A percentile compares a stretch with the other conserved stretches of the same genome.
These are phyloP conservation scores for Verticillium nonalfalfae DNA, from an alignment of 2,329 filamentous ascomycete species.

Conservation along the genomic window DNA sequence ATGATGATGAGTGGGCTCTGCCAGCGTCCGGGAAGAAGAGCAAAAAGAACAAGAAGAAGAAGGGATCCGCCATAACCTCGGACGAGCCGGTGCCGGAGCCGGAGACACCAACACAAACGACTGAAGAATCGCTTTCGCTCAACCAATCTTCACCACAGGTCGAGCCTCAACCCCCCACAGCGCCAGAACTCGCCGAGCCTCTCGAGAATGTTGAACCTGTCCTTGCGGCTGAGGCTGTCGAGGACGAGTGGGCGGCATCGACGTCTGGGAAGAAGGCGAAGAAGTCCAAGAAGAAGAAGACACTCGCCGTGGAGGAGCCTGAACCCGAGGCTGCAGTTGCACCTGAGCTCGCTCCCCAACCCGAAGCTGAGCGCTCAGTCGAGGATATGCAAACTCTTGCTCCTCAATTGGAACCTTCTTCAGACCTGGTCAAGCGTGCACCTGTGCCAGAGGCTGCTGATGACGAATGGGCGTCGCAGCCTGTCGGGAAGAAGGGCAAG, in stretches of 20 bases:
- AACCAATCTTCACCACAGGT: slow-evolving; percentile 1
- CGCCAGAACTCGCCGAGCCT: not conserved
- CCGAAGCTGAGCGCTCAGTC: not conserved
- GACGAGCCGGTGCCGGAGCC: not conserved
- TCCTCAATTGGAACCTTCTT: not conserved
- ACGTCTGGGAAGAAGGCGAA: slow-evolving; percentile 15
- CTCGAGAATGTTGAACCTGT: not conserved
- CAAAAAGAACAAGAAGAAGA: slow-evolving; percentile 12
- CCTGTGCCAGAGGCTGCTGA: slow-evolving; percentile 6
- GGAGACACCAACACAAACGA: not conserved
- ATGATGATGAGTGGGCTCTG: slow-evolving; percentile 6
- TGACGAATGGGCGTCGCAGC: slow-evolving; percentile 8
- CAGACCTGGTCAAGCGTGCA: not conserved
- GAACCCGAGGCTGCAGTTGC: not conserved
- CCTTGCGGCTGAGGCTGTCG: slow-evolving; percentile 3
- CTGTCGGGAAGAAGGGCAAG: slow-evolving; percentile 15
- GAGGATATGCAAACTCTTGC: not conserved
- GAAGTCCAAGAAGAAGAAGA: slow-evolving; percentile 11
- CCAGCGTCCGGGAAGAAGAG: slow-evolving; percentile 16
- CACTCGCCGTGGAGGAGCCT: not conserved
- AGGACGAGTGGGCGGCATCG: slow-evolving; percentile 9
- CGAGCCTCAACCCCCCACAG: not conserved
- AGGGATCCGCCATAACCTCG: not conserved
- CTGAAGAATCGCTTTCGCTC: not conserved
- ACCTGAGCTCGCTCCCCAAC: not conserved